Base-by-base conservation (phyloP, 2,329 filamentous ascomycete genomes). In the Botrytis porri region DNA sequence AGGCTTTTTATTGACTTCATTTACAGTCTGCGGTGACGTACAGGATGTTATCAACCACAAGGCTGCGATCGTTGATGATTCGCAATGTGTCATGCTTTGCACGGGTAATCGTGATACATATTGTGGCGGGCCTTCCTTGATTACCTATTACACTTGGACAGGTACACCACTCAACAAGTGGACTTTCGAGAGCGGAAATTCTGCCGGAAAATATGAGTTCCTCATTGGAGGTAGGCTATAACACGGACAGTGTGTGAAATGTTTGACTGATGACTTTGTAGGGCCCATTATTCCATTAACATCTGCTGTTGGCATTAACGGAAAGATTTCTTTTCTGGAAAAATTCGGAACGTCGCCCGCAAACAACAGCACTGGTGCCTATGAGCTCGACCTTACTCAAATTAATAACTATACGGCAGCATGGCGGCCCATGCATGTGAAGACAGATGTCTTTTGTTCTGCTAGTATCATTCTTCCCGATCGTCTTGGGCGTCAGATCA, bases 401-500 rank as follows among this genome's bases (percentile, higher is more conserved):
- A 80, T 87, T 65, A 82, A 84, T 76, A 84, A 90, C 79, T 88
- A 87, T 74, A 81, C 81, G 39, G 81, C 81, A 43, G 88, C 87
- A 1, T 92, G 89, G 88, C 83, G 88, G 48, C 82, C 85, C 16
- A 88, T 92, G 86, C 86, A 90, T 71, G 81, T 84, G 78, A 89
- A 90, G 83, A 91, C 89, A 0, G 90, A 92, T 75, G 84, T 92
- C 25, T 92, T 92, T 81, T 92, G 90, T 79, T 86, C 90, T 51
- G 90, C 87, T 14, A 87, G 88, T 32, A 79, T 92, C 5, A 89
- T 87, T 1, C 84, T 92, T 35, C 90, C 90, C 0, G 89, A 92
- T 78, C 89, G 88, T 77, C 89, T 83, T 48, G 90, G 87, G 2
- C 85, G 90, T 22, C 88, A 90, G 79, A 84, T 92, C 76, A 90